Percentiles rank a stretch among this genome's conserved stretches.
Evolutionary conservation across 495 filamentous ascomycete genomes (phyloP).

Genomic region (Penicillium parvum): DNA sequence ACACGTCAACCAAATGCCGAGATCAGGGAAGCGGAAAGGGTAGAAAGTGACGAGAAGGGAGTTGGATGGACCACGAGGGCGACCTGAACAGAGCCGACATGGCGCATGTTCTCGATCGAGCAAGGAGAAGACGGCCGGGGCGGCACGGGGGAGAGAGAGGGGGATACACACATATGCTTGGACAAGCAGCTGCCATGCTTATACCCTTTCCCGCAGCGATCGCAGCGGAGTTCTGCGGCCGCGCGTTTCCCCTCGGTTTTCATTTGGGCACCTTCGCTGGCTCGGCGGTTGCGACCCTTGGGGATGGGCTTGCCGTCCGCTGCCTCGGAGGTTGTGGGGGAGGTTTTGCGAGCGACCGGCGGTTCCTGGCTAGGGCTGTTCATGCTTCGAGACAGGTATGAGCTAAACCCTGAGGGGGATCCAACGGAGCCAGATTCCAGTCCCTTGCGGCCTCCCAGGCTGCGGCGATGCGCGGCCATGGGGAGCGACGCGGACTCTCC

Average conservation of each 20-base stretch:
- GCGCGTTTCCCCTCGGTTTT: conserved; percentile 72
- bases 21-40: conserved; percentile 14
- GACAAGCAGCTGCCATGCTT: conserved; percentile 99
- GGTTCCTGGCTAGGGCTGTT: conserved; percentile 51
- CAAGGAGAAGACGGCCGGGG: conserved; percentile 35
- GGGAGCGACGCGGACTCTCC: conserved; percentile 40
- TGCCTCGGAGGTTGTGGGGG: conserved; percentile 45
- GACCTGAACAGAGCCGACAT: conserved; percentile 47
- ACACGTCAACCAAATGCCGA: conserved; percentile 34
- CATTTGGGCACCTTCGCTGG: conserved; percentile 80
- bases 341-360: conserved; percentile 47
- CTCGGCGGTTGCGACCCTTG: conserved; percentile 71
- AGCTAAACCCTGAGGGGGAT: conserved; percentile 32
- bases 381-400: conserved; percentile 44
- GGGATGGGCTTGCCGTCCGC: conserved; percentile 50
- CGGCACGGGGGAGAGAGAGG: conserved; percentile 40
- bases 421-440: conserved; percentile 43
- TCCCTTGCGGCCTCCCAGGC: conserved; percentile 44
- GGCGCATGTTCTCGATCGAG: conserved; percentile 38
- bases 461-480: conserved; percentile 41
- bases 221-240: conserved; percentile 86
- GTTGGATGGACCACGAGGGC: conserved; percentile 40
- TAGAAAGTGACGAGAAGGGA: conserved; percentile 10
- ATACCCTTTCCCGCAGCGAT: conserved; percentile 99
- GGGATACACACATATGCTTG: conserved; percentile 98